These are phyloP conservation scores for Cerioporus squamosus DNA, from an alignment of 1,284 basidiomycete species.

Conservation along the genomic window DNA sequence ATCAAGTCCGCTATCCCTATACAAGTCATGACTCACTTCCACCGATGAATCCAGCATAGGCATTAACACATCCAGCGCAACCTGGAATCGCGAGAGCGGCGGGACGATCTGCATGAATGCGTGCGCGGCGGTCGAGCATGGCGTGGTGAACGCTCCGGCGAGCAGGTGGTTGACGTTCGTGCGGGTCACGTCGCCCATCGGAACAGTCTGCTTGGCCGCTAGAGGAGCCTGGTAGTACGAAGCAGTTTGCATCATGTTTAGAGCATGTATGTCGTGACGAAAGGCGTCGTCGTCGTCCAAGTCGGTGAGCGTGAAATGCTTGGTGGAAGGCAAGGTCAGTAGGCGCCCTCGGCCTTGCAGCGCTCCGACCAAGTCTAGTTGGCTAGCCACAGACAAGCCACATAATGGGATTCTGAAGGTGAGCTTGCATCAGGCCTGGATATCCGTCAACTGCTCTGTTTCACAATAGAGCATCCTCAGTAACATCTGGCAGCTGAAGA, in stretches of 20 bases:
- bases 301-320: conserved; percentile 9
- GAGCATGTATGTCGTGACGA: conserved; percentile 16
- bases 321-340: not conserved
- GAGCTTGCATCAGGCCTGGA: too few species aligned
- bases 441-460: too few species aligned
- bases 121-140: conserved; percentile 74
- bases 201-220: conserved; percentile 30
- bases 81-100: conserved; percentile 71
- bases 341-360: not conserved
- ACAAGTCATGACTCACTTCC: conserved; percentile 31
- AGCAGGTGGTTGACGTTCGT: conserved; percentile 66
- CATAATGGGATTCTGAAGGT: too few species aligned
- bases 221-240: conserved; percentile 31
- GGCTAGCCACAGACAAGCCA: too few species aligned
- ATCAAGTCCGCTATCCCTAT: conserved; percentile 5
- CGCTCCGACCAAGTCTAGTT: too few species aligned
- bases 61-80: conserved; percentile 76
- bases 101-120: conserved; percentile 74
- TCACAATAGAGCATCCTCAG: too few species aligned
- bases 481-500: too few species aligned
- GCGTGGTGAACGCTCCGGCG: conserved; percentile 61
- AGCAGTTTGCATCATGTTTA: conserved; percentile 29
- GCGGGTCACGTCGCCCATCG: conserved; percentile 39
- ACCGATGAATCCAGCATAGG: conserved; percentile 60
- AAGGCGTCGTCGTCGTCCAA: conserved; percentile 14